These are phyloP conservation scores for Posidonia oceanica DNA, from an alignment of 116 monocot species.

Conservation along the genomic window DNA sequence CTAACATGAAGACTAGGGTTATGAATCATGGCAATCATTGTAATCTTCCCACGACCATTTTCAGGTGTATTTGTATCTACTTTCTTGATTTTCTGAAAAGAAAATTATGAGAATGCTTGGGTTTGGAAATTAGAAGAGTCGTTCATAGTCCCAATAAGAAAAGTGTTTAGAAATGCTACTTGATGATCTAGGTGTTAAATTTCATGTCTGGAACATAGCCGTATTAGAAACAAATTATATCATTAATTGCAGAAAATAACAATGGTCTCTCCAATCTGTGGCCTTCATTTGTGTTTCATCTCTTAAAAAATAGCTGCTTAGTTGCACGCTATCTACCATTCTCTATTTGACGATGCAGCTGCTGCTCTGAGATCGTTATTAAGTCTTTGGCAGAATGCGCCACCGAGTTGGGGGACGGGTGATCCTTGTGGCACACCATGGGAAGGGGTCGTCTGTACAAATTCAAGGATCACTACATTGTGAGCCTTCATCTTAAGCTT, in stretches of 20 bases:
- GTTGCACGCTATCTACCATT: neutral
- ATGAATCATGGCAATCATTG: too few relatives aligned
- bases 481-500: slow-evolving; percentile 16
- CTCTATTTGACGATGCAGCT: slow-evolving; percentile 24
- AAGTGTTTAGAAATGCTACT: too few relatives aligned
- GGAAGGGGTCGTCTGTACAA: slow-evolving; percentile 55
- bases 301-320: neutral
- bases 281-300: neutral
- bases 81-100: too few relatives aligned
- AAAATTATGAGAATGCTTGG: too few relatives aligned
- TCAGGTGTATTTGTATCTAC: too few relatives aligned
- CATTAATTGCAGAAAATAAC: too few relatives aligned
- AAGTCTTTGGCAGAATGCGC: slow-evolving; percentile 46
- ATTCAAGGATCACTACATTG: slow-evolving; percentile 41
- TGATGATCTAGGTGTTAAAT: neutral
- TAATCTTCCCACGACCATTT: too few relatives aligned
- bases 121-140: too few relatives aligned
- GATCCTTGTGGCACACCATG: slow-evolving; percentile 70
- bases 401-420: slow-evolving; percentile 42
- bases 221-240: too few relatives aligned
- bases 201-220: neutral
- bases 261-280: too few relatives aligned
- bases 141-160: too few relatives aligned
- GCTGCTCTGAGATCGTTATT: slow-evolving; percentile 34
- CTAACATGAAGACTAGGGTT: too few relatives aligned